Conservation (phyloP, 2,329 filamentous ascomycete genomes). For the Diaporthe australafricana region DNA sequence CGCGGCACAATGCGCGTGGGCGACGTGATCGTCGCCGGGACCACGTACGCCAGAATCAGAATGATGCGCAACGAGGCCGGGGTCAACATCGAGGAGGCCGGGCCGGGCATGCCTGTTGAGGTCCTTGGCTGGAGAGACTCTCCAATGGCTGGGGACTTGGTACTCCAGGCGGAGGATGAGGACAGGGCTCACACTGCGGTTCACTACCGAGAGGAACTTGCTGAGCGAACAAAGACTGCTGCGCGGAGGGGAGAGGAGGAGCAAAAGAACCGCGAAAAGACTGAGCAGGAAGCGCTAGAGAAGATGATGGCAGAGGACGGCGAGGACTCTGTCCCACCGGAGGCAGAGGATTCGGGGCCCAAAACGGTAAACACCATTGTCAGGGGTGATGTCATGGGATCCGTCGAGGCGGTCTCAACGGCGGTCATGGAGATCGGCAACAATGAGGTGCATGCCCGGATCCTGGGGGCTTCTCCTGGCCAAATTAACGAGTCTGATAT, state of each 20-base stretch:
- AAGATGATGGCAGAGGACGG: constrained; percentile 49
- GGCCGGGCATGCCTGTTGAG: constrained; percentile 90
- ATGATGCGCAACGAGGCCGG: constrained; percentile 88
- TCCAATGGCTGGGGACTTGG: constrained; percentile 86
- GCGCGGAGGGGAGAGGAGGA: constrained; percentile 83
- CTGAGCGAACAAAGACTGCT: constrained; percentile 79
- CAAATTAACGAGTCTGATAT: constrained; percentile 87
- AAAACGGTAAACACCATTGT: constrained; percentile 82
- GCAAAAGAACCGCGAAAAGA: constrained; percentile 69
- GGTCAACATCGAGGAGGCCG: constrained; percentile 75
- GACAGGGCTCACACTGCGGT: constrained; percentile 82
- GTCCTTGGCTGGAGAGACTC: constrained; percentile 92
- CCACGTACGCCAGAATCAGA: constrained; percentile 88
- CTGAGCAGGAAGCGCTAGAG: constrained; percentile 54
- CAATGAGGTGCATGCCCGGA: constrained; percentile 81
- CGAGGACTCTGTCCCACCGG: constrained; percentile 50
- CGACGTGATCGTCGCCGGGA: constrained; percentile 87
- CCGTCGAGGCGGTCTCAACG: constrained; percentile 88
- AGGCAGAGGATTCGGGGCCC: constrained; percentile 53
- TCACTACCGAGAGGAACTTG: constrained; percentile 78
- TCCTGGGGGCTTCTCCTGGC: constrained; percentile 84
- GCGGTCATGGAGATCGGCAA: constrained; percentile 84
- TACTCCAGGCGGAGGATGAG: constrained; percentile 85
- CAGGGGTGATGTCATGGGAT: constrained; percentile 94
- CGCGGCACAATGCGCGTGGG: constrained; percentile 86